Percentiles rank a stretch among this genome's conserved stretches.
Evolutionary conservation across 2,329 filamentous ascomycete species (phyloP).

Genomic region (Colletotrichum sp.): DNA sequence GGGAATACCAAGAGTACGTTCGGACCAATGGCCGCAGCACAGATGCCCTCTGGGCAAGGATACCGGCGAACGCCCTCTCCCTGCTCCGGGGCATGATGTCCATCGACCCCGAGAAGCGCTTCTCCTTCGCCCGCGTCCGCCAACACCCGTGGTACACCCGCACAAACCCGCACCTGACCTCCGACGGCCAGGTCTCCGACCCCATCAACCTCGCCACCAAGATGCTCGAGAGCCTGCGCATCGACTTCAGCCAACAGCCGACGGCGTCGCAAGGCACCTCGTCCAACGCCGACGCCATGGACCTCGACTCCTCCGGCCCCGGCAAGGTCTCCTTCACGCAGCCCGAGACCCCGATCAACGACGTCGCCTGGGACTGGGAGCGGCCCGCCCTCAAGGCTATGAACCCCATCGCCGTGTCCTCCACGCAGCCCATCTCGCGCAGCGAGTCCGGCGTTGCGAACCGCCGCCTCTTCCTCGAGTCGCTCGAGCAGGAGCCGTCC

Average conservation of each 20-base stretch:
- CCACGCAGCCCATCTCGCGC: constrained; percentile 53
- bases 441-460: constrained; percentile 38
- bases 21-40: constrained; percentile 79
- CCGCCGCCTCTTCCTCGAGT: constrained; percentile 53
- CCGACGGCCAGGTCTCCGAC: constrained; percentile 77
- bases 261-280: constrained; percentile 48
- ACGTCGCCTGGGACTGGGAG: constrained; percentile 88
- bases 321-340: constrained; percentile 78
- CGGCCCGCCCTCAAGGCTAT: constrained; percentile 66
- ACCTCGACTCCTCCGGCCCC: constrained; percentile 61
- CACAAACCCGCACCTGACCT: constrained; percentile 75
- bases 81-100: constrained; percentile 93
- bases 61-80: constrained; percentile 78
- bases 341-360: constrained; percentile 77
- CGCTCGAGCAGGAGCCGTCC: constrained; percentile 84
- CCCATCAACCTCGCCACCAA: constrained; percentile 87
- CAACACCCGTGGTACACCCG: constrained; percentile 95
- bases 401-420: constrained; percentile 45
- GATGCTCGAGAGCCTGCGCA: constrained; percentile 90
- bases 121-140: constrained; percentile 85
- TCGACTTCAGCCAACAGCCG: constrained; percentile 80
- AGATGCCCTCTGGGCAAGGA: constrained; percentile 83
- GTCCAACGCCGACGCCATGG: constrained; percentile 64
- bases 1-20: constrained; percentile 90
- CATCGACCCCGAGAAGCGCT: constrained; percentile 75